These are phyloP conservation scores for Peronospora destructor DNA, from an alignment of 352 stramenopile species.

Conservation along the genomic window DNA sequence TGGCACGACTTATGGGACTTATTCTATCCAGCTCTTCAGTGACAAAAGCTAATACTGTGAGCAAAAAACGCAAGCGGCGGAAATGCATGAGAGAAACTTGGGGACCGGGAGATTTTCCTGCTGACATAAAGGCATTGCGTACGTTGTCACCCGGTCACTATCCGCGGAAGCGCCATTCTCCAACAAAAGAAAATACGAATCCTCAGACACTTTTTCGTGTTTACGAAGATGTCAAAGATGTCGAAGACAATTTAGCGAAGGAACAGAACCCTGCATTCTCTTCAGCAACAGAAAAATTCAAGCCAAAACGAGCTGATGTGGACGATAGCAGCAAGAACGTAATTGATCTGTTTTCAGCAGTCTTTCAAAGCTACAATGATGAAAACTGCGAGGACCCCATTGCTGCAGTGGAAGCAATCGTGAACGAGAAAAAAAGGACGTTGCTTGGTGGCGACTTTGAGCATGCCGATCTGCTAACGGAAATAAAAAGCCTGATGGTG, in stretches of 20 bases:
- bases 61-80: conserved; percentile 21
- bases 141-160: conserved; percentile 13
- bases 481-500: conserved; percentile 28
- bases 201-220: conserved; percentile 29
- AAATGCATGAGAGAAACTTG: conserved; percentile 54
- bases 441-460: conserved; percentile 17
- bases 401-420: conserved; percentile 18
- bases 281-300: neutral
- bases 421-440: conserved; percentile 21
- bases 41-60: conserved; percentile 10
- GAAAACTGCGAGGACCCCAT: conserved; percentile 13
- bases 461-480: conserved; percentile 24
- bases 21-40: conserved; percentile 51
- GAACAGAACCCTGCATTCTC: conserved; percentile 12
- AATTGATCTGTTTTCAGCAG: conserved; percentile 31
- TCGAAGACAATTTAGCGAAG: conserved; percentile 4
- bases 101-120: conserved; percentile 56
- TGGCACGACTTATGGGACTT: conserved; percentile 46
- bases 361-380: conserved; percentile 25
- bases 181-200: conserved; percentile 45
- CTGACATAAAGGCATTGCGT: conserved; percentile 18
- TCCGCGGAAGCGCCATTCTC: conserved; percentile 24
- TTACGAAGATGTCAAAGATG: conserved; percentile 19
- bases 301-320: conserved; percentile 1
- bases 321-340: conserved; percentile 24